Evolutionary conservation across 2,329 filamentous ascomycete genomes (phyloP), one percentile per base, ranked within the genome.

Genomic region (Metarhizium humberi): DNA sequence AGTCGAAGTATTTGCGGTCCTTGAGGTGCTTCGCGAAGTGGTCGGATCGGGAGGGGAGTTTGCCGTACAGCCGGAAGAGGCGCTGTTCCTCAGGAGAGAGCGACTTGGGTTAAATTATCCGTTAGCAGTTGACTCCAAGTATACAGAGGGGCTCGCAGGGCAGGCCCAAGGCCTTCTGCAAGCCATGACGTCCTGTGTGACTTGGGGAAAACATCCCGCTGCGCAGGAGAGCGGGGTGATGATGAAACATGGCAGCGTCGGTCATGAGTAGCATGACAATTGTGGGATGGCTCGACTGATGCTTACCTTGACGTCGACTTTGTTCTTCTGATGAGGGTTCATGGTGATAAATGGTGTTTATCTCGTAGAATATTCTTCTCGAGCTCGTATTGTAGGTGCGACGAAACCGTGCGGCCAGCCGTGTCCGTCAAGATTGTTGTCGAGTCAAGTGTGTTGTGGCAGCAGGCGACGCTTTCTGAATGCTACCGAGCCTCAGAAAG

Each of bases 1-100:
- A 94, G 78, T 96, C 91, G 74, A 96, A 96, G 78, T 96, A 96
- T 78, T 95, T 99, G 78, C 94, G 92, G 73, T 97, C 94, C 82
- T 96, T 96, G 70, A 97, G 84, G 71, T 97, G 95, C 79, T 97
- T 97, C 79, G 95, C 91, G 65, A 97, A 86, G 67, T 96, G 83
- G 73, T 96, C 92, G 72, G 92, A 95, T 73, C 94, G 94, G 73
- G 88, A 95, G 61, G 94, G 94, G 58, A 97, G 86, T 77, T 97
- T 97, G 75, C 94, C 94, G 74, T 99, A 99, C 61, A 97, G 86
- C 62, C 92, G 88, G 80, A 97, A 94, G 68, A 97, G 86, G 60
- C 90, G 89, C 75, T 96, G 92, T 80, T 99, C 94, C 67, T 99
- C 94, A 59, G 92, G 87, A 54, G 88, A 88, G 74, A 99, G 82